Base-by-base conservation (phyloP, 345 rosid species). In the Camelina sativa region DNA sequence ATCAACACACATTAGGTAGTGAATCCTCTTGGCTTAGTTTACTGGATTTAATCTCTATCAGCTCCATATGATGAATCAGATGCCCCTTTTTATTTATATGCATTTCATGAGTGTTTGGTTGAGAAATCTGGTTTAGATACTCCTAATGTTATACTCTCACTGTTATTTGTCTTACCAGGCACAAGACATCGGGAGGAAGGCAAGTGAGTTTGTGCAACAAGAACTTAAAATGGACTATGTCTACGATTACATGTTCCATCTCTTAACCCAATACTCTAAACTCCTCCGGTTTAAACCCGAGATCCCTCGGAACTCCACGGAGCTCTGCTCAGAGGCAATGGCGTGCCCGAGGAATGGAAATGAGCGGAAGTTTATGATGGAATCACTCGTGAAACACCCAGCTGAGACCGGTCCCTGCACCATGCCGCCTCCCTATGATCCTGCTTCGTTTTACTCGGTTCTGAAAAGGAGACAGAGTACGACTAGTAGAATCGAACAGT, bases 201-300 rank as follows among this genome's bases (percentile, higher is more conserved):
- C 86, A 4, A 89, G 95, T 77, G 71, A 65, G 34, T 89, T 86
- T 83, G 75, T 85, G 19, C 82, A 75, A 44, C 75, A 84, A 55
- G 87, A 87, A 1, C 72, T 89, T 80, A 86, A 81, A 78, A 84
- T 89, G 81, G 92, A 89, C 63, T 81, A 73, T 17, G 93, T 89
- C 25, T 89, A 91, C 41, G 93, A 91, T 55, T 91, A 91, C 85
- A 87, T 91, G 92, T 85, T 67, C 73, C 97, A 89, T 91, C 91
- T 89, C 28, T 67, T 89, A 71, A 87, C 25, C 3, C 85, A 87
- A 79, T 91, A 89, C 41, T 84, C 93, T 2, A 89, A 85, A 84
- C 91, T 89, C 38, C 72, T 91, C 83, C 85, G 77, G 47, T 89
- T 76, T 74, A 83, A 84, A 79, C 95, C 97, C 0, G 67, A 63